A percentile compares a stretch with the other conserved stretches of the same genome.
Conservation (phyloP, 1,284 basidiomycete genomes). For the Tylopilus sp. region DNA sequence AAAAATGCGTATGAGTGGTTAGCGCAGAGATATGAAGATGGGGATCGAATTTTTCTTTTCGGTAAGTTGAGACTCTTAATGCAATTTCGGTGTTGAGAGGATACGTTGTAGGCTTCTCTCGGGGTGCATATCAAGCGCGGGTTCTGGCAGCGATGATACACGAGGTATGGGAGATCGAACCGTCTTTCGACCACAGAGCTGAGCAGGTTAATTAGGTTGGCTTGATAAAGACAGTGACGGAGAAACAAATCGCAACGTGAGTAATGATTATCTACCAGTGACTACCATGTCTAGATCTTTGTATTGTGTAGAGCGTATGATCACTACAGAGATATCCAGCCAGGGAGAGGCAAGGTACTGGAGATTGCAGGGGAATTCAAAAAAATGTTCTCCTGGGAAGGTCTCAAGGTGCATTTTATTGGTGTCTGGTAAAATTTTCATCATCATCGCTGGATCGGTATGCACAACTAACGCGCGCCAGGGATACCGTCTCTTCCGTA, state of each 20-base stretch:
- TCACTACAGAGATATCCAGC: constrained; percentile 41
- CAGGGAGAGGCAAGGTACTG: constrained; percentile 17
- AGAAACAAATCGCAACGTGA: constrained; percentile 40
- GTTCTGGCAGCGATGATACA: constrained; percentile 55
- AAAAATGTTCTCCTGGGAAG: constrained; percentile 47
- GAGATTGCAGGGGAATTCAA: constrained; percentile 44
- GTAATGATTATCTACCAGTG: neutral
- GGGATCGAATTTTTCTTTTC: constrained; percentile 56
- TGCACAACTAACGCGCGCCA: constrained; percentile 17
- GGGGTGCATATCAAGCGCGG: constrained; percentile 59
- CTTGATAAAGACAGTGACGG: constrained; percentile 33
- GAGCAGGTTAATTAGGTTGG: constrained; percentile 28
- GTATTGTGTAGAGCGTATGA: constrained; percentile 49
- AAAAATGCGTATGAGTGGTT: constrained; percentile 55
- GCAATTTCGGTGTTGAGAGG: neutral
- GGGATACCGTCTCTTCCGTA: constrained; percentile 57
- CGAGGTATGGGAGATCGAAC: constrained; percentile 34
- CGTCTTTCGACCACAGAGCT: neutral
- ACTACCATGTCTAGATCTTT: neutral
- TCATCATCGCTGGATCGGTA: neutral
- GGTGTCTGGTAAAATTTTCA: constrained; percentile 49
- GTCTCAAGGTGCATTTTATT: constrained; percentile 50
- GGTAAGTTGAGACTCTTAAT: constrained; percentile 35
- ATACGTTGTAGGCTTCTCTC: constrained; percentile 51
- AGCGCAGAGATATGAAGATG: constrained; percentile 47